Evolutionary conservation across 176 grass and related monocot genomes (phyloP).

Genomic region (Neostapfia colusana): DNA sequence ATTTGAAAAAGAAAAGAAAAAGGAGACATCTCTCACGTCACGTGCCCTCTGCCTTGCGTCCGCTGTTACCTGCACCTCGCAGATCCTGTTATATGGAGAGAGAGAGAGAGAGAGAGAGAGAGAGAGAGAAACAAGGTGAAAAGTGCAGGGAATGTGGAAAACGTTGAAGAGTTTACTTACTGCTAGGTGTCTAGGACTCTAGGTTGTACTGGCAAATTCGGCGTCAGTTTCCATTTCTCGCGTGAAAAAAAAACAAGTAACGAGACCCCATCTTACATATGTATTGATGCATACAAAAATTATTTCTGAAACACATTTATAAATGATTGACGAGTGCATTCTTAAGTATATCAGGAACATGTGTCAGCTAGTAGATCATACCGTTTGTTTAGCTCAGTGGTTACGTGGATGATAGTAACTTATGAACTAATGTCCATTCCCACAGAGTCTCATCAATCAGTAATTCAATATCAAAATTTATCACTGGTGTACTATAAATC

Average conservation of each 20-base stretch:
- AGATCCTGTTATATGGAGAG: not conserved
- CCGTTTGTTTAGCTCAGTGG: not conserved
- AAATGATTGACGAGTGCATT: not conserved
- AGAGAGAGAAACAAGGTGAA: not conserved
- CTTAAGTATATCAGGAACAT: not conserved
- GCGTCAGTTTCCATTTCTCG: not conserved
- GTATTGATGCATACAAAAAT: not conserved
- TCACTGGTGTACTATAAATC: not conserved
- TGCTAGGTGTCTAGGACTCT: too few species aligned
- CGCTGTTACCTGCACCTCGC: too few species aligned
- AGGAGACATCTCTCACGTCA: too few species aligned
- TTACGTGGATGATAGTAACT: conserved; percentile 16
- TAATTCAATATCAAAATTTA: not conserved
- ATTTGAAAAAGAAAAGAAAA: not conserved
- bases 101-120: too few species aligned
- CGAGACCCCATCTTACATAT: too few species aligned
- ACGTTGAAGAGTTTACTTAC: not conserved
- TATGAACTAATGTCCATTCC: not conserved
- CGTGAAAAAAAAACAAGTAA: not conserved
- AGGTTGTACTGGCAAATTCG: not conserved
- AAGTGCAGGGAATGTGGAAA: not conserved
- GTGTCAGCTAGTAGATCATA: not conserved
- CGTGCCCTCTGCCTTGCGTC: too few species aligned
- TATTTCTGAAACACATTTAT: not conserved
- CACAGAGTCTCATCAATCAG: not conserved